Evolutionary conservation across 2,329 filamentous ascomycete genomes (phyloP).

Genomic region (Rhexocercosporidium sp.): DNA sequence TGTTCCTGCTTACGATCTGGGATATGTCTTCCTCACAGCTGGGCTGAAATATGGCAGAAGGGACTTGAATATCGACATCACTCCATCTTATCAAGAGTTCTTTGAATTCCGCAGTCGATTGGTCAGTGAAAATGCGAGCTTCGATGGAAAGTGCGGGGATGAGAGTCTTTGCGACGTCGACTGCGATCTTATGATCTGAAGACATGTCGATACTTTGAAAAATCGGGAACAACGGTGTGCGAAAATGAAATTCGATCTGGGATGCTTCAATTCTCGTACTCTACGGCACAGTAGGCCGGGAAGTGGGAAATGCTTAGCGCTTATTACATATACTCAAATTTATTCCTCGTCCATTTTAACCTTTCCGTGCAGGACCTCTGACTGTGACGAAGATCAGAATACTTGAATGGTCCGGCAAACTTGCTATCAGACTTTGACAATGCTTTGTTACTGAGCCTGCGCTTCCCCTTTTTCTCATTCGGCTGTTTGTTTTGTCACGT

Average conservation of each 20-base stretch:
- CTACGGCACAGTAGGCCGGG: background rate
- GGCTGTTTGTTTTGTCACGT: no score
- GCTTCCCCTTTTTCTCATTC: no score
- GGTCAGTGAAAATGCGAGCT: constrained; percentile 13
- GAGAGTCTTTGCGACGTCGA: background rate
- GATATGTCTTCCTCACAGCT: constrained; percentile 13
- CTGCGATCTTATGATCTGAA: background rate
- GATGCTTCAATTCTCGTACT: background rate
- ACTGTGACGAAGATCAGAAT: no score
- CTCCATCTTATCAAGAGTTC: constrained; percentile 17
- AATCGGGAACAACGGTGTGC: no score
- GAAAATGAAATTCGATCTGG: background rate
- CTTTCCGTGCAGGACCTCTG: background rate
- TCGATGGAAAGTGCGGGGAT: background rate
- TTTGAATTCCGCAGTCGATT: constrained; percentile 11
- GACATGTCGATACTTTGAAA: constrained; percentile 1
- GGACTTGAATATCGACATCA: constrained; percentile 14
- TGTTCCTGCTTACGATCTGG: constrained; percentile 2
- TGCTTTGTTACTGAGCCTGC: no score
- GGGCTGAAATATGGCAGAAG: constrained; percentile 16
- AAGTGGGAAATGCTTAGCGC: constrained; percentile 7
- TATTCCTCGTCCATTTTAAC: background rate
- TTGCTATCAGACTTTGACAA: no score
- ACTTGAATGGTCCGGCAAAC: no score
- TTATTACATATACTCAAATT: background rate